Conservation (phyloP, 2,329 filamentous ascomycete species). For the Trichoderma koningii region DNA sequence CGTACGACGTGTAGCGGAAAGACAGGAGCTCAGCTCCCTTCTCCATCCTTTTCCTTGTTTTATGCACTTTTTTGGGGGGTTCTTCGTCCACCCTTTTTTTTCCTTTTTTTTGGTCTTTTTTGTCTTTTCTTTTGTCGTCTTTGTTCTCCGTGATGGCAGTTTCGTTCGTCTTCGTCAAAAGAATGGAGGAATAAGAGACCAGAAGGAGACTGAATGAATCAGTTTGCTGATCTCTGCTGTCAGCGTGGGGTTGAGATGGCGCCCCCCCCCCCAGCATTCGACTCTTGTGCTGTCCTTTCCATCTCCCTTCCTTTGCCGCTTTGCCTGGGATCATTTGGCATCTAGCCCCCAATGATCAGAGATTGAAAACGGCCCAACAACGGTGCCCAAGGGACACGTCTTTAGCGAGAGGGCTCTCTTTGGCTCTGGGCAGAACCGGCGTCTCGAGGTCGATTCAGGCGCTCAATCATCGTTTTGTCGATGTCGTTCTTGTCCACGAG, state of each 20-base stretch:
- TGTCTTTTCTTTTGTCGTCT: not conserved
- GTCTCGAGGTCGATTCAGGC: slow-evolving; percentile 47
- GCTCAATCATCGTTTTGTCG: slow-evolving; percentile 57
- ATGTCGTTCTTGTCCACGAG: slow-evolving; percentile 57
- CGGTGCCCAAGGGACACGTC: no score
- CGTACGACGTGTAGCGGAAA: no score
- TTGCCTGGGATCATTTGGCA: not conserved
- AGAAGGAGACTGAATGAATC: no score
- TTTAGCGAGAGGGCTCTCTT: slow-evolving; percentile 27
- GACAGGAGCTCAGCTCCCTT: not conserved
- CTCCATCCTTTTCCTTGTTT: not conserved
- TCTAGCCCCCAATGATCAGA: no score
- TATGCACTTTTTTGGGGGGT: not conserved
- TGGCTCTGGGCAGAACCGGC: not conserved
- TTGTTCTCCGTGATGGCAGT: not conserved
- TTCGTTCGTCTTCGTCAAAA: not conserved
- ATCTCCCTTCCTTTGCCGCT: not conserved
- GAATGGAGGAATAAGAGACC: no score
- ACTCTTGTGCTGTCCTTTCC: no score
- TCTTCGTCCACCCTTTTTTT: not conserved
- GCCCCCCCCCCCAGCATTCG: no score
- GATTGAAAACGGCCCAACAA: no score
- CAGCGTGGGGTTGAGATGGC: no score
- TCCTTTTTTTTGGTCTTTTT: not conserved
- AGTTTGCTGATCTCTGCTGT: no score